Evolutionary conservation across 1,139 yeast species (phyloP).

Genomic region (Eremothecium cymbalariae): DNA sequence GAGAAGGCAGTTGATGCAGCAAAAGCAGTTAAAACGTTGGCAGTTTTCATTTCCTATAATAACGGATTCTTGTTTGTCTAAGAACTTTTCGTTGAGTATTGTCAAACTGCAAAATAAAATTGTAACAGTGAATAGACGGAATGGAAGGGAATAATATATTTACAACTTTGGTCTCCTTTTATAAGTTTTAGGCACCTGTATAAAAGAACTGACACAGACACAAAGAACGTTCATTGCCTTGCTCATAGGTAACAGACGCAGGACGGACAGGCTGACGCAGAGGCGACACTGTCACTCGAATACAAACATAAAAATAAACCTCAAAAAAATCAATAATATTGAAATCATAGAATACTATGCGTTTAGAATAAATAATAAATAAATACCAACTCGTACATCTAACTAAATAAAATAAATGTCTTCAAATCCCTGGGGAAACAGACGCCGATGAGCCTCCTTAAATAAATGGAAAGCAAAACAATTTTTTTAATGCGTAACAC

Average conservation of each 20-base stretch:
- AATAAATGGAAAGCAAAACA: no score
- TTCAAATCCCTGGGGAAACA: no score
- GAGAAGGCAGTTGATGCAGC: constrained; percentile 5
- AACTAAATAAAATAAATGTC: no score
- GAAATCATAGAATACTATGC: background rate
- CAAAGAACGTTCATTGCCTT: background rate
- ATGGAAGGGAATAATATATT: no score
- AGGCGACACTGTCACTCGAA: constrained; percentile 1
- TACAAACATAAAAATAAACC: background rate
- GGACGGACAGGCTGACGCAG: background rate
- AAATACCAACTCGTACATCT: no score
- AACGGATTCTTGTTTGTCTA: constrained; percentile 4
- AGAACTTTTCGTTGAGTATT: constrained; percentile 6
- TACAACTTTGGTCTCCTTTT: no score
- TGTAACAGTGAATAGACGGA: no score
- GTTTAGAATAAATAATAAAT: constrained; percentile 1
- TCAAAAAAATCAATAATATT: background rate
- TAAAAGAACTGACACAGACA: constrained; percentile 1
- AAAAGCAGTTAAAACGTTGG: constrained; percentile 6
- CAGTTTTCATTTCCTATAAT: constrained; percentile 6
- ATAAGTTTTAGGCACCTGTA: background rate
- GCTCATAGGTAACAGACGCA: background rate
- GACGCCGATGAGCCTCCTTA: no score
- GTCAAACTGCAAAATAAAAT: no score
- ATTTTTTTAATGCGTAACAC: background rate